These are phyloP conservation scores for Pichia sporocuriosa DNA, from an alignment of 805 yeast genomes.

Conservation along the genomic window DNA sequence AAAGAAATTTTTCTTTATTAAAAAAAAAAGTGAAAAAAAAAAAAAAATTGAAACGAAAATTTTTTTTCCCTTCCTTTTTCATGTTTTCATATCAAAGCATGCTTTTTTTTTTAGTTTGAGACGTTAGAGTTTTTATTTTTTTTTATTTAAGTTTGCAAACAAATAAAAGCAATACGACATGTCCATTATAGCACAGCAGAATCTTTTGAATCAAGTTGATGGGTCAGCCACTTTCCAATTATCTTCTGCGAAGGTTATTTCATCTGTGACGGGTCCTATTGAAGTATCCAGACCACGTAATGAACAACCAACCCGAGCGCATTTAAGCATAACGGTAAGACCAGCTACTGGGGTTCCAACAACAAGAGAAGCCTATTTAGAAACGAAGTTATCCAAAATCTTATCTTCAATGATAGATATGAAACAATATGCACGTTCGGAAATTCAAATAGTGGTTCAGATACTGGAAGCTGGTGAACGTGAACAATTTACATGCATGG, in stretches of 20 bases:
- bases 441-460: slow-evolving; percentile 64
- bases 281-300: slow-evolving; percentile 71
- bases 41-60: too few species aligned
- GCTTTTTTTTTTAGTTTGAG: too few species aligned
- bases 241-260: slow-evolving; percentile 53
- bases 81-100: too few species aligned
- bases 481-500: slow-evolving; percentile 30
- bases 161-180: background rate
- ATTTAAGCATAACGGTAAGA: slow-evolving; percentile 69
- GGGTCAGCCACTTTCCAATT: slow-evolving; percentile 63
- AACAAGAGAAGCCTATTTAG: slow-evolving; percentile 70
- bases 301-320: slow-evolving; percentile 73
- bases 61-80: too few species aligned
- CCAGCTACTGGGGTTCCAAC: slow-evolving; percentile 71
- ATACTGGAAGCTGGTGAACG: slow-evolving; percentile 48
- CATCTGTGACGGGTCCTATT: slow-evolving; percentile 86
- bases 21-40: too few species aligned
- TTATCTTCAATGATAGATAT: slow-evolving; percentile 55
- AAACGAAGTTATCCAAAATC: slow-evolving; percentile 59
- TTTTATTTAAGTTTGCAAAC: too few species aligned
- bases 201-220: slow-evolving; percentile 53
- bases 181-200: slow-evolving; percentile 12
- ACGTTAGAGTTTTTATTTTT: too few species aligned
- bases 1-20: too few species aligned
- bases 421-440: slow-evolving; percentile 69